A percentile compares a stretch with the other conserved stretches of the same genome.
phyloP scores from a whole-genome alignment of 2,329 filamentous ascomycete species.

The Pyricularia grisea region DNA sequence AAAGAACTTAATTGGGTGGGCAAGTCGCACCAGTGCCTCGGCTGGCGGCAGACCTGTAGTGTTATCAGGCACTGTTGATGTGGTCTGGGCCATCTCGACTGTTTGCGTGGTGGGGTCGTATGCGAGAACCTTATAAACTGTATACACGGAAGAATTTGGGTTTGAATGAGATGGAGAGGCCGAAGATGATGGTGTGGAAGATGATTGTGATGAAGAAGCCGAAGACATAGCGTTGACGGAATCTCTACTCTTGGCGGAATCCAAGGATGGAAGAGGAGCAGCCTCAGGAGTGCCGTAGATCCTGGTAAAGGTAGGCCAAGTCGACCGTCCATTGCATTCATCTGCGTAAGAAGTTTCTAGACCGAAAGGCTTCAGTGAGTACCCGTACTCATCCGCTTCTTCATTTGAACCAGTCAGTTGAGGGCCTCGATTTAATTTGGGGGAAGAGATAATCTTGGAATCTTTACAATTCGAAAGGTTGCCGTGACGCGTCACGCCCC shows the following conservation, averaged over 20 bases:
- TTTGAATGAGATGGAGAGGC: background rate
- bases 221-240: background rate
- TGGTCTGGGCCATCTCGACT: slow-evolving; percentile 51
- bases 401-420: background rate
- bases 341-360: slow-evolving; percentile 36
- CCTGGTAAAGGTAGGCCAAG: slow-evolving; percentile 26
- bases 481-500: background rate
- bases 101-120: slow-evolving; percentile 51
- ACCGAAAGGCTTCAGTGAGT: slow-evolving; percentile 35
- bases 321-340: slow-evolving; percentile 27
- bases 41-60: slow-evolving; percentile 45
- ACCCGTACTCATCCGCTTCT: slow-evolving; percentile 10
- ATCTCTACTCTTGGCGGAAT: background rate
- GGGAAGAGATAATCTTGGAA: background rate
- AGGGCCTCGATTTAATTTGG: background rate
- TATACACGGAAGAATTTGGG: slow-evolving; percentile 10
- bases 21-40: slow-evolving; percentile 50
- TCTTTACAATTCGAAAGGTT: background rate
- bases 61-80: slow-evolving; percentile 39
- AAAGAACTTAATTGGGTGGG: slow-evolving; percentile 56
- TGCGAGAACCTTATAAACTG: slow-evolving; percentile 55
- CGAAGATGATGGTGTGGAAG: background rate
- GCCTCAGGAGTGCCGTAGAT: slow-evolving; percentile 15
- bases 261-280: background rate
- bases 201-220: background rate